Conservation (phyloP, 2,329 filamentous ascomycete species). For the Metarhizium sp. region DNA sequence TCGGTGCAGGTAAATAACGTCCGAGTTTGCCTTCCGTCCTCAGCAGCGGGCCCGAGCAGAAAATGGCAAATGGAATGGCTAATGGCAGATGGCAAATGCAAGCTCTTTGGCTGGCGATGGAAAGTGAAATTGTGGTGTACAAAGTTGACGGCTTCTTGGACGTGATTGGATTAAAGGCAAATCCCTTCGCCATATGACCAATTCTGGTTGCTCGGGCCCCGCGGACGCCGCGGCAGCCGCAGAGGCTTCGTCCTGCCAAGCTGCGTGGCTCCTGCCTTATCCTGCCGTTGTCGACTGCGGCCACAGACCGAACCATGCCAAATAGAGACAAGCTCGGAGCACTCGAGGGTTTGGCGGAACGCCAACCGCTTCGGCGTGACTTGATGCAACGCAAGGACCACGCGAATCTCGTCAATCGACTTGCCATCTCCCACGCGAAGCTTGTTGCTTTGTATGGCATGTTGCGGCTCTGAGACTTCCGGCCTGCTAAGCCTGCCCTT, state of each 20-base stretch:
- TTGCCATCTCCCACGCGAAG: no score
- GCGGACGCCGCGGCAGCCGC: not conserved
- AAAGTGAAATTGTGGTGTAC: not conserved
- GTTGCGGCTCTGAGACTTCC: no score
- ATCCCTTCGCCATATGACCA: not conserved
- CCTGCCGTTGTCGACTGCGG: not conserved
- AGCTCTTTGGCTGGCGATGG: no score
- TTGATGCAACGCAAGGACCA: no score
- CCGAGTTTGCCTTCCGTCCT: not conserved
- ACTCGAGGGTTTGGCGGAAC: no score
- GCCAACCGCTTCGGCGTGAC: no score
- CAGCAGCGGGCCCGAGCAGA: not conserved
- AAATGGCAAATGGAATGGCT: not conserved
- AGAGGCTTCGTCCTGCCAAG: not conserved
- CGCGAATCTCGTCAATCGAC: no score
- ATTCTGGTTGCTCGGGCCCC: not conserved
- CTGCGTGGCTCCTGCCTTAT: not conserved
- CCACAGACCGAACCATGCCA: not conserved
- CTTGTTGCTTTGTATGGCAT: no score
- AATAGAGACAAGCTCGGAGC: not conserved
- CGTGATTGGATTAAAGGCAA: constrained; percentile 1
- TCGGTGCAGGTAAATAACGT: not conserved
- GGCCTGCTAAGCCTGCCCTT: no score
- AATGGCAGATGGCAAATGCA: not conserved
- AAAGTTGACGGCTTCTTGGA: not conserved